These are phyloP conservation scores for Haplosporangium sp. DNA, from an alignment of 371 early-diverging fungal genomes.

Conservation along the genomic window DNA sequence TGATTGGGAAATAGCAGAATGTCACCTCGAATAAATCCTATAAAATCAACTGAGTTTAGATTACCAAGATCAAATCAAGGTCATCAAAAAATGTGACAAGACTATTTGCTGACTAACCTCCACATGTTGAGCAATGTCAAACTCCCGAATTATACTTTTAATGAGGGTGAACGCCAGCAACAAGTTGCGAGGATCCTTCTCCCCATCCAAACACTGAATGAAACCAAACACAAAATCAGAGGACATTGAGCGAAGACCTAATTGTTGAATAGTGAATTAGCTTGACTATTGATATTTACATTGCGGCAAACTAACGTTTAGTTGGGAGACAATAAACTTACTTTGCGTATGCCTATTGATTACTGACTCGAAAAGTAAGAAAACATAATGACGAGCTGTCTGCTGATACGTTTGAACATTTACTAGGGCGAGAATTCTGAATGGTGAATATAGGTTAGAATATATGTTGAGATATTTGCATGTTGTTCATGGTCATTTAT, in stretches of 20 bases:
- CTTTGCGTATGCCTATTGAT: conserved; percentile 40
- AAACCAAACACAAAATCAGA: conserved; percentile 86
- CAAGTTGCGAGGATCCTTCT: conserved; percentile 97
- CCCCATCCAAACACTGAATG: conserved; percentile 92
- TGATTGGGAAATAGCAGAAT: conserved; percentile 99
- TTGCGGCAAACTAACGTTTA: too few relatives aligned
- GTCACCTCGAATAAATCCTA: conserved; percentile 93
- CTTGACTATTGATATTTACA: background rate
- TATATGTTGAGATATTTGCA: background rate
- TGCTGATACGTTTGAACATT: conserved; percentile 74
- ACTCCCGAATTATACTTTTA: conserved; percentile 70
- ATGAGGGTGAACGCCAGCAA: conserved; percentile 85
- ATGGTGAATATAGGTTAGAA: background rate
- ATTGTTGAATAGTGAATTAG: background rate
- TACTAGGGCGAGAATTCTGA: conserved; percentile 66
- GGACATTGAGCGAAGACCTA: conserved; percentile 57
- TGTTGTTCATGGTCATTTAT: background rate
- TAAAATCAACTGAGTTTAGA: background rate
- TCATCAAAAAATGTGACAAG: background rate
- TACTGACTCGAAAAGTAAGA: conserved; percentile 62
- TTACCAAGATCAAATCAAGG: background rate
- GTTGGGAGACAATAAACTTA: conserved; percentile 4
- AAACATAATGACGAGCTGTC: conserved; percentile 64
- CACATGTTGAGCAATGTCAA: conserved; percentile 81
- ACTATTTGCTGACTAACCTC: conserved; percentile 64